phyloP scores from a whole-genome alignment of 495 filamentous ascomycete genomes.

The Hypoxylon fragiforme region DNA sequence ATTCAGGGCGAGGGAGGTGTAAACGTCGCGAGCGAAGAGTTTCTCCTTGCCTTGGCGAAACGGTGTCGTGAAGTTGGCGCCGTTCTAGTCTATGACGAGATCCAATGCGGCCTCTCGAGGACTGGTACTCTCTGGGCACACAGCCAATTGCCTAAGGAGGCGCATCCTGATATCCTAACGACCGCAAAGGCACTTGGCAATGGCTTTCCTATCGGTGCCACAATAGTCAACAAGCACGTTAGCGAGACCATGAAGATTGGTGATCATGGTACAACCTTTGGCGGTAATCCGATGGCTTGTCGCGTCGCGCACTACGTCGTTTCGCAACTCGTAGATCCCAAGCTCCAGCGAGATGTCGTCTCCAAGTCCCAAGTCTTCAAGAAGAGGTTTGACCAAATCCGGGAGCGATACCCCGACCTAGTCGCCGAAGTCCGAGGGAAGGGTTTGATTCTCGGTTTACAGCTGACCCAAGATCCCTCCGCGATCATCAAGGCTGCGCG shows the following conservation, averaged over 20 bases:
- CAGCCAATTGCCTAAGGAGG: slow-evolving; percentile 65
- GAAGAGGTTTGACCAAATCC: slow-evolving; percentile 63
- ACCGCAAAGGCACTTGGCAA: slow-evolving; percentile 96
- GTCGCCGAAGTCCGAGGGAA: slow-evolving; percentile 79
- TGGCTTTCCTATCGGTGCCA: slow-evolving; percentile 91
- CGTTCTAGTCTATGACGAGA: slow-evolving; percentile 92
- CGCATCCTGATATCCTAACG: slow-evolving; percentile 92
- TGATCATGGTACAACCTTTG: slow-evolving; percentile 97
- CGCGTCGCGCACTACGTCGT: slow-evolving; percentile 84
- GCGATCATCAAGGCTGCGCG: slow-evolving; percentile 79
- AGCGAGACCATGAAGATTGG: slow-evolving; percentile 84
- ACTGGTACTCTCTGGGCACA: slow-evolving; percentile 94
- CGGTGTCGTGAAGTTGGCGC: slow-evolving; percentile 87
- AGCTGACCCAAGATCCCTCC: slow-evolving; percentile 70
- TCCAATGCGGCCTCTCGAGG: slow-evolving; percentile 87
- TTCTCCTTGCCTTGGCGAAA: slow-evolving; percentile 73
- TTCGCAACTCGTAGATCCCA: slow-evolving; percentile 65
- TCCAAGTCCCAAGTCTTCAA: slow-evolving; percentile 67
- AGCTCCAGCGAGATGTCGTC: slow-evolving; percentile 65
- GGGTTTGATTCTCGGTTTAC: slow-evolving; percentile 83
- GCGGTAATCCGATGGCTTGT: slow-evolving; percentile 88
- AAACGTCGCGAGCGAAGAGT: slow-evolving; percentile 77
- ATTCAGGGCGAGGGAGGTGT: slow-evolving; percentile 98
- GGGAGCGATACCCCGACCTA: slow-evolving; percentile 67
- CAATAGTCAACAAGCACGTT: slow-evolving; percentile 77